Percentiles rank a stretch among this genome's conserved stretches.
Conservation (phyloP, 768 basidiomycete genomes). For the Hypholoma fasciculare region DNA sequence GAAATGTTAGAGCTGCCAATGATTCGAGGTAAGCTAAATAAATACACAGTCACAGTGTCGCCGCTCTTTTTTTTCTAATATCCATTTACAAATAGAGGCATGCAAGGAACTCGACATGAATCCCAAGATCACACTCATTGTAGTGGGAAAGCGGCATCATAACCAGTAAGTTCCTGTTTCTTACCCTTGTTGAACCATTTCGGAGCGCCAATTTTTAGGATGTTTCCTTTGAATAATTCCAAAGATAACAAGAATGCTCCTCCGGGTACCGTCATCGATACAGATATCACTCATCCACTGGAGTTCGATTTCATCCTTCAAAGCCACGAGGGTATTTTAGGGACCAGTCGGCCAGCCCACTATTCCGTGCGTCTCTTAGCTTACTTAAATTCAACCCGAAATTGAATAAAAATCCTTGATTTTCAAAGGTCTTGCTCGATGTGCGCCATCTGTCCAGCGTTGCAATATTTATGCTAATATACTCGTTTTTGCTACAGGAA, state of each 20-base stretch:
- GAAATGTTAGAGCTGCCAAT: conserved; percentile 48
- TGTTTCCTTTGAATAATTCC: conserved; percentile 8
- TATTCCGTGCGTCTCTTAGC: conserved; percentile 38
- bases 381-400: neutral
- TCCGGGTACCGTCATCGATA: conserved; percentile 79
- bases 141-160: conserved; percentile 71
- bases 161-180: conserved; percentile 12
- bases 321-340: conserved; percentile 75
- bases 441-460: conserved; percentile 24
- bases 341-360: conserved; percentile 60
- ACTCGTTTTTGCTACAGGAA: conserved; percentile 23
- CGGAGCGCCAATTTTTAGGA: neutral
- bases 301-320: conserved; percentile 81
- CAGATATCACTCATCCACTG: conserved; percentile 64
- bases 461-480: neutral
- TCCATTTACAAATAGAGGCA: conserved; percentile 43
- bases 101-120: conserved; percentile 54
- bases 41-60: neutral
- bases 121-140: conserved; percentile 73
- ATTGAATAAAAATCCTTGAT: neutral
- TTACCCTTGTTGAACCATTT: neutral
- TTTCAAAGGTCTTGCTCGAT: conserved; percentile 38
- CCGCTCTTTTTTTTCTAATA: neutral
- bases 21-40: conserved; percentile 49
- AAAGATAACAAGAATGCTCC: conserved; percentile 67